Percentiles rank a stretch among this genome's conserved stretches.
Conservation (phyloP, 768 basidiomycete genomes). For the Mycena rebaudengoi region DNA sequence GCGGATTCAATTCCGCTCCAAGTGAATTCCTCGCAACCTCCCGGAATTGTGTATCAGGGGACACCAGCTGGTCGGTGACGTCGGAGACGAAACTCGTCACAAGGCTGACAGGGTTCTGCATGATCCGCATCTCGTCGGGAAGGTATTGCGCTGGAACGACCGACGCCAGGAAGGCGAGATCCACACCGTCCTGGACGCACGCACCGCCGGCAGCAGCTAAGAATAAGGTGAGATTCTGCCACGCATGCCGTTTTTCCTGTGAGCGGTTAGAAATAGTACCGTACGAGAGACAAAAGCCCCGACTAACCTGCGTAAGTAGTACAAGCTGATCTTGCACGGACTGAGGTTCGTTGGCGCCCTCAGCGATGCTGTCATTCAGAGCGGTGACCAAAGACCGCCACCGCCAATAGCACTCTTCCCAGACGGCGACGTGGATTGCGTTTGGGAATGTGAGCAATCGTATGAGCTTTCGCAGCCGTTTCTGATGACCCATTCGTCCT, state of each 20-base stretch:
- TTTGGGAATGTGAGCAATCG: slow-evolving; percentile 69
- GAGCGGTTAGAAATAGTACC: slow-evolving; percentile 9
- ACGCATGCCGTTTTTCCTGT: slow-evolving; percentile 80
- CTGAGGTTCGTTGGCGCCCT: slow-evolving; percentile 39
- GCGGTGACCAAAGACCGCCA: slow-evolving; percentile 74
- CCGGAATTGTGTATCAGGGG: slow-evolving; percentile 71
- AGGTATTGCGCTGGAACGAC: slow-evolving; percentile 65
- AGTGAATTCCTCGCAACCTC: slow-evolving; percentile 84
- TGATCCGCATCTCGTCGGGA: slow-evolving; percentile 77
- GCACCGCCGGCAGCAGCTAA: slow-evolving; percentile 78
- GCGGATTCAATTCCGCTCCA: slow-evolving; percentile 79
- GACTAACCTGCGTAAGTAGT: no score
- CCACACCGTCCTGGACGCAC: slow-evolving; percentile 62
- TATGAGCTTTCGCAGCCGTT: slow-evolving; percentile 77
- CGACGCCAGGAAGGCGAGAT: slow-evolving; percentile 56
- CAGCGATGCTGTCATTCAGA: slow-evolving; percentile 51
- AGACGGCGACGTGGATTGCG: slow-evolving; percentile 77
- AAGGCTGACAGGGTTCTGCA: slow-evolving; percentile 64
- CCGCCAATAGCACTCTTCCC: slow-evolving; percentile 84
- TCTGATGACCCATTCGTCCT: slow-evolving; percentile 86
- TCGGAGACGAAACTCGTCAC: slow-evolving; percentile 73
- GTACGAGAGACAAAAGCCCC: no score
- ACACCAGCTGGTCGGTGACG: slow-evolving; percentile 73
- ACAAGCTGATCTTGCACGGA: no score
- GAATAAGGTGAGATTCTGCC: slow-evolving; percentile 87